Evolutionary conservation across 257 asterid species (phyloP).

Genomic region (Plantago elongata): DNA sequence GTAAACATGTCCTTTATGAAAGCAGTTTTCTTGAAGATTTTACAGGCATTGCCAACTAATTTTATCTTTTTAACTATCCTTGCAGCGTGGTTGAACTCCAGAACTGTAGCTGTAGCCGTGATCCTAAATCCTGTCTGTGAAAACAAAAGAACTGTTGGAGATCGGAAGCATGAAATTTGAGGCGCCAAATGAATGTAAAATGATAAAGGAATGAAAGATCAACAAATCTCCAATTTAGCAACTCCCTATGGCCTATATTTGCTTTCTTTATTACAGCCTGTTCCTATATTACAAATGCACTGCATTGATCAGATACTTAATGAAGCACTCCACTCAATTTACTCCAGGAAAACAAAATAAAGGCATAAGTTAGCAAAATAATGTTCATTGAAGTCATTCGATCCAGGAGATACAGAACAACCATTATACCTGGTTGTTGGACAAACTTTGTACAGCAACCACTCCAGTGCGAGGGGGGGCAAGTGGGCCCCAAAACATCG

Average conservation of each 20-base stretch:
- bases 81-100: constrained; percentile 92
- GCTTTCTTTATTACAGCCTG: no score
- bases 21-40: constrained; percentile 92
- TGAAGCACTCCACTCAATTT: no score
- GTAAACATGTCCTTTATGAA: constrained; percentile 93
- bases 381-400: no score
- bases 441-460: constrained; percentile 82
- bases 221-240: neutral
- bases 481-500: constrained; percentile 99
- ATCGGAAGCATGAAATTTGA: constrained; percentile 3
- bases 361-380: neutral
- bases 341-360: no score
- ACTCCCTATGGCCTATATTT: neutral
- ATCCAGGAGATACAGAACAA: neutral
- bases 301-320: no score
- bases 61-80: constrained; percentile 82
- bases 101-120: constrained; percentile 82
- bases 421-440: constrained; percentile 70
- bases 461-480: constrained; percentile 95
- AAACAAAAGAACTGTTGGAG: constrained; percentile 3
- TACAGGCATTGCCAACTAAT: constrained; percentile 85
- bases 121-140: constrained; percentile 90
- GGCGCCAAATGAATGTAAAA: neutral
- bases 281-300: no score
- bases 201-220: neutral